Evolutionary conservation across 192 early-diverging fungal species (phyloP).

Genomic region (Rhizoclosmatium sp.): DNA sequence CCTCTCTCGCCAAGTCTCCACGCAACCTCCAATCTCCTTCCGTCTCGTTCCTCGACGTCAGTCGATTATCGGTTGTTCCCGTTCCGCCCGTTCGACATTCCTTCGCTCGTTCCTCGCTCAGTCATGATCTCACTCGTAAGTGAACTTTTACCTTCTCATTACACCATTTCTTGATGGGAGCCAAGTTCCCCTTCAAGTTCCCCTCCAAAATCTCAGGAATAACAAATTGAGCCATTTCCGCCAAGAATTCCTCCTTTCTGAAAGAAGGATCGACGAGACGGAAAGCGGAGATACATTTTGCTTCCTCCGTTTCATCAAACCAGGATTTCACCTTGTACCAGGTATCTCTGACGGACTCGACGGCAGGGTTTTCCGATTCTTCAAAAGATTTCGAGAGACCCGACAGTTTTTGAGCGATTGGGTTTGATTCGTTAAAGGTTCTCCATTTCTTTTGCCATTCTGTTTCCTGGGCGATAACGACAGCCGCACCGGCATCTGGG

Average conservation of each 20-base stretch:
- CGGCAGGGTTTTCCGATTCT: slow-evolving; percentile 88
- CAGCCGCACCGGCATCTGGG: slow-evolving; percentile 49
- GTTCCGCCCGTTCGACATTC: background rate
- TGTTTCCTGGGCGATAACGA: slow-evolving; percentile 31
- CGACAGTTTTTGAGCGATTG: slow-evolving; percentile 86
- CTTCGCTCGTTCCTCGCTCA: background rate
- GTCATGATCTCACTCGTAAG: background rate
- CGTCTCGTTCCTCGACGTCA: too few species aligned
- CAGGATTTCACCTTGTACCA: slow-evolving; percentile 70
- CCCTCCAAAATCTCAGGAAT: slow-evolving; percentile 97
- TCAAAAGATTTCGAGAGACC: slow-evolving; percentile 79
- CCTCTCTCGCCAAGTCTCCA: too few species aligned
- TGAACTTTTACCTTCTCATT: slow-evolving; percentile 73
- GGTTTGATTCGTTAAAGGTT: slow-evolving; percentile 88
- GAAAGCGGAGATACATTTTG: slow-evolving; percentile 85
- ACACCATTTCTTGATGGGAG: slow-evolving; percentile 90
- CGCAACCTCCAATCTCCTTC: too few species aligned
- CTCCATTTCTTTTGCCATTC: slow-evolving; percentile 69
- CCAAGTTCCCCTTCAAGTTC: slow-evolving; percentile 75
- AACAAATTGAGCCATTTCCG: slow-evolving; percentile 89
- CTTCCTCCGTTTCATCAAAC: slow-evolving; percentile 94
- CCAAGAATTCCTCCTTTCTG: slow-evolving; percentile 84
- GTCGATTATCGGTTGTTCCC: too few species aligned
- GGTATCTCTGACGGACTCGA: slow-evolving; percentile 79
- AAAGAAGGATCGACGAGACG: slow-evolving; percentile 88